phyloP scores from a whole-genome alignment of 306 rosid genomes.

The Morella rubra region DNA sequence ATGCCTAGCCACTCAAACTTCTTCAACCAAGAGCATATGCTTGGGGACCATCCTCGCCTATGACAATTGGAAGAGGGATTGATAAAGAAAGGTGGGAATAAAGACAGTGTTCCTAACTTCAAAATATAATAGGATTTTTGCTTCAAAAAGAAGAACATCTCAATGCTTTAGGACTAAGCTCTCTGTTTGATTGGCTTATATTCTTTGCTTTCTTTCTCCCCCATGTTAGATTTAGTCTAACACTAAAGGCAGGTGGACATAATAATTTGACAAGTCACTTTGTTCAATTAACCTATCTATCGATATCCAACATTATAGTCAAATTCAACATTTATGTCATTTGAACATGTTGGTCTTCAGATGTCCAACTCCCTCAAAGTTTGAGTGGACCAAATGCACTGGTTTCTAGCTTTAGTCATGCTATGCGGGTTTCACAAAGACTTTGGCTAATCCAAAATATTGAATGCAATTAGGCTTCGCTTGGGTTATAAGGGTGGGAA shows the following conservation, averaged over 20 bases:
- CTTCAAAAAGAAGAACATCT: slow-evolving; percentile 36
- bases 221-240: slow-evolving; percentile 16
- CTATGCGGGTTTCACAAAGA: too few relatives aligned
- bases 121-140: slow-evolving; percentile 17
- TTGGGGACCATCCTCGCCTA: slow-evolving; percentile 30
- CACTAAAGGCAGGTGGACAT: slow-evolving; percentile 12
- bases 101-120: slow-evolving; percentile 1
- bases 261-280: slow-evolving; percentile 21
- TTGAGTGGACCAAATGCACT: neutral
- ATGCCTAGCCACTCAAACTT: slow-evolving; percentile 17
- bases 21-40: neutral
- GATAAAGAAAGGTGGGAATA: slow-evolving; percentile 2
- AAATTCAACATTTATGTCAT: neutral
- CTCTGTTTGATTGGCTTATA: slow-evolving; percentile 6
- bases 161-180: slow-evolving; percentile 17
- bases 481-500: too few relatives aligned
- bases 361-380: neutral
- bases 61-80: neutral
- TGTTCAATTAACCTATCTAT: neutral
- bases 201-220: neutral
- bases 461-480: too few relatives aligned
- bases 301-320: too few relatives aligned
- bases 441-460: too few relatives aligned
- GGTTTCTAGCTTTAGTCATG: neutral
- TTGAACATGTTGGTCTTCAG: too few relatives aligned